phyloP scores from a whole-genome alignment of 768 basidiomycete species.

The Boletus reticuloceps region DNA sequence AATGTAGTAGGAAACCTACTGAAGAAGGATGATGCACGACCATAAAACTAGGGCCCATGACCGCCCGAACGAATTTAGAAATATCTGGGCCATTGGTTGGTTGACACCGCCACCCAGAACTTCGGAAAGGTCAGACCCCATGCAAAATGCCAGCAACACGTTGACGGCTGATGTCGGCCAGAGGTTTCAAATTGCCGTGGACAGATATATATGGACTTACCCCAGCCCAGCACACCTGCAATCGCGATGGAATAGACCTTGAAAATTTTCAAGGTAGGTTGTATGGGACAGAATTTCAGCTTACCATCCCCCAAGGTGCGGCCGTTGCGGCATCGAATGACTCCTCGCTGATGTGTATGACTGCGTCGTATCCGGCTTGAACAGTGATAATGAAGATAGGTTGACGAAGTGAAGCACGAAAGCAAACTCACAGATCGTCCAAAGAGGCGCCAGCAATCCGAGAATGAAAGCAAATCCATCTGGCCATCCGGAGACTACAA shows the following conservation, averaged over 20 bases:
- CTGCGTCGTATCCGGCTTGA: conserved; percentile 31
- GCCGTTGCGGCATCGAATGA: conserved; percentile 51
- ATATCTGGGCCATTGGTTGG: conserved; percentile 45
- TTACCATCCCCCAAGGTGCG: conserved; percentile 56
- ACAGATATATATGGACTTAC: conserved; percentile 18
- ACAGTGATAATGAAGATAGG: not conserved
- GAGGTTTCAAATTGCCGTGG: not conserved
- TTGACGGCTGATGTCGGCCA: conserved; percentile 38
- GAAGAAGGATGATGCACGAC: conserved; percentile 48
- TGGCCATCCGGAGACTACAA: conserved; percentile 41
- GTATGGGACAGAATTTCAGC: not conserved
- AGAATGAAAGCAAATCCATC: conserved; percentile 49
- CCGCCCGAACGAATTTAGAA: conserved; percentile 39
- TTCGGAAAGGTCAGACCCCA: conserved; percentile 44
- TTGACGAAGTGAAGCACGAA: not conserved
- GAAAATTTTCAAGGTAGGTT: not conserved
- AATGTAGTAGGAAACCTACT: conserved; percentile 23
- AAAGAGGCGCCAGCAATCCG: conserved; percentile 48
- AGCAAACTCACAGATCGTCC: conserved; percentile 40
- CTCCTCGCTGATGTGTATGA: conserved; percentile 52
- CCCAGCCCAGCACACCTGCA: conserved; percentile 45
- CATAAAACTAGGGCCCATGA: conserved; percentile 46
- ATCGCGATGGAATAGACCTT: conserved; percentile 38
- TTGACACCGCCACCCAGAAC: not conserved
- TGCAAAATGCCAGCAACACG: conserved; percentile 54